Conservation (phyloP, 805 yeast genomes). For the Pichia scutulata region DNA sequence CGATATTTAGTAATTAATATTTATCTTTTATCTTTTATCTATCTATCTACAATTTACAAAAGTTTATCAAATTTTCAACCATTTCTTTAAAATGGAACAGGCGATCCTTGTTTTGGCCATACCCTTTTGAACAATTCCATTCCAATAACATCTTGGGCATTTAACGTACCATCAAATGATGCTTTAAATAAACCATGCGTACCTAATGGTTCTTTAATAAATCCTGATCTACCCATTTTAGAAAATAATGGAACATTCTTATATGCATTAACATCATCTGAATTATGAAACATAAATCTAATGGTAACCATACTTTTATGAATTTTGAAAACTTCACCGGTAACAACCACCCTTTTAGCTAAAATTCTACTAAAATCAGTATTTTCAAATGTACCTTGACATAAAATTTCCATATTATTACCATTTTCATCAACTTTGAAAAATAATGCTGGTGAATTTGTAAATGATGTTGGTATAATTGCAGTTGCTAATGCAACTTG, state of each 20-base stretch:
- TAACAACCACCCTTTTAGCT: slow-evolving; percentile 81
- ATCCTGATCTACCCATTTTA: slow-evolving; percentile 87
- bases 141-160: slow-evolving; percentile 87
- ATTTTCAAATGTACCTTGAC: slow-evolving; percentile 84
- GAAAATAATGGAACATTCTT: slow-evolving; percentile 90
- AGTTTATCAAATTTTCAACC: no score
- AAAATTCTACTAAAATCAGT: slow-evolving; percentile 77
- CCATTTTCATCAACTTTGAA: slow-evolving; percentile 51
- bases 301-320: slow-evolving; percentile 88
- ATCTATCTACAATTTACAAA: neutral
- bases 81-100: slow-evolving; percentile 4
- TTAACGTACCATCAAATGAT: slow-evolving; percentile 81
- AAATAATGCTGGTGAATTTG: slow-evolving; percentile 77
- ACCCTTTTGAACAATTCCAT: slow-evolving; percentile 91
- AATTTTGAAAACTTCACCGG: slow-evolving; percentile 93
- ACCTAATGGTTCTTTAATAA: slow-evolving; percentile 91
- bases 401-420: slow-evolving; percentile 48
- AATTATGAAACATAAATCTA: slow-evolving; percentile 94
- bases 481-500: slow-evolving; percentile 71
- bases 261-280: slow-evolving; percentile 83
- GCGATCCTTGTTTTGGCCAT: slow-evolving; percentile 57
- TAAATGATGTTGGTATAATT: slow-evolving; percentile 79
- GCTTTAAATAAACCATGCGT: slow-evolving; percentile 98
- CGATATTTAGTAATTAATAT: no score
- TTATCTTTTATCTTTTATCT: neutral